phyloP scores from a whole-genome alignment of 176 grass and related monocot genomes.

The Musa acuminata region DNA sequence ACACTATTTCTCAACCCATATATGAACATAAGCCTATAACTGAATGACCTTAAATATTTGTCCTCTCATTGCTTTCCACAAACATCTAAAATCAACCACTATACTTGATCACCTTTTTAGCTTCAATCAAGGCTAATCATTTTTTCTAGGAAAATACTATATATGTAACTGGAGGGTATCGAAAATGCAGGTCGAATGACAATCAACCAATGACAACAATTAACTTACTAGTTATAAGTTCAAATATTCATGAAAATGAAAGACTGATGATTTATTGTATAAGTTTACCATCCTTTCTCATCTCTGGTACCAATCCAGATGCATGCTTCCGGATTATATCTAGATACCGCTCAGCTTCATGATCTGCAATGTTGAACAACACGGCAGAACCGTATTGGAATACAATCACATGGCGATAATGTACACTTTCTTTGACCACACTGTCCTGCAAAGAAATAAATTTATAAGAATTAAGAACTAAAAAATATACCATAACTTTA shows the following conservation, averaged over 20 bases:
- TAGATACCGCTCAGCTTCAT: slow-evolving; percentile 82
- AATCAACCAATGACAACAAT: no score
- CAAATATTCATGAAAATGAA: not conserved
- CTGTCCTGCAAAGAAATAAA: slow-evolving; percentile 37
- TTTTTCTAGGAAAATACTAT: not conserved
- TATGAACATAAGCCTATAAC: no score
- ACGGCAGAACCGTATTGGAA: slow-evolving; percentile 92
- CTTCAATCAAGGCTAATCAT: not conserved
- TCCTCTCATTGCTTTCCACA: not conserved
- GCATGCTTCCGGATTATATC: slow-evolving; percentile 85
- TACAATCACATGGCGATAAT: slow-evolving; percentile 69
- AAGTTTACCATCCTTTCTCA: slow-evolving; percentile 76
- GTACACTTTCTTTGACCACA: slow-evolving; percentile 54
- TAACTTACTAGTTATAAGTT: not conserved
- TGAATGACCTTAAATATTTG: no score
- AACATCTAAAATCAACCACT: not conserved
- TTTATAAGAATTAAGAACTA: slow-evolving; percentile 19
- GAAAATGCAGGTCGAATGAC: not conserved
- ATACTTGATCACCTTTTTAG: not conserved
- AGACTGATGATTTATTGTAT: not conserved
- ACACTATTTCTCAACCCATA: no score
- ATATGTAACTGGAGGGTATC: not conserved
- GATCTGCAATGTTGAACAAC: slow-evolving; percentile 84
- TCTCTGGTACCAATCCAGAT: slow-evolving; percentile 72
- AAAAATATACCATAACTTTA: not conserved